A percentile compares a stretch with the other conserved stretches of the same genome.
phyloP scores from a whole-genome alignment of 495 filamentous ascomycete genomes.

The Viridothelium virens region DNA sequence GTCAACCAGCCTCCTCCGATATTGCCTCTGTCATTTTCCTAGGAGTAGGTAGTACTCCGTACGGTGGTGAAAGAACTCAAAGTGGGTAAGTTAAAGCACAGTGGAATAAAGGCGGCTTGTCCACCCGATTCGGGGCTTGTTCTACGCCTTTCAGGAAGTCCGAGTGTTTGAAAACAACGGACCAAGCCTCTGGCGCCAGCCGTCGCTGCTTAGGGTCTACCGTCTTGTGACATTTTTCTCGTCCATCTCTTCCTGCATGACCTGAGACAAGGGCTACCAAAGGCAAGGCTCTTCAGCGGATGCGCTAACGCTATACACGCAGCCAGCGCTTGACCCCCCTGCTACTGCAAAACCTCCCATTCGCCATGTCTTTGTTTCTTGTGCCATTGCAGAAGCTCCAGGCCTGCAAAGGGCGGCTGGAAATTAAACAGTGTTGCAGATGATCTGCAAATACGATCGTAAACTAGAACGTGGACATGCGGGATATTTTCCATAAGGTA shows the following conservation, averaged over 20 bases:
- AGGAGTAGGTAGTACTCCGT: background rate
- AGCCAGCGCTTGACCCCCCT: background rate
- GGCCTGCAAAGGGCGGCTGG: background rate
- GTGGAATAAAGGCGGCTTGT: constrained; percentile 1
- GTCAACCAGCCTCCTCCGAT: background rate
- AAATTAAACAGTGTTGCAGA: constrained; percentile 12
- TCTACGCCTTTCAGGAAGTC: background rate
- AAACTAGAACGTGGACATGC: background rate
- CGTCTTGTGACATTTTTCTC: background rate
- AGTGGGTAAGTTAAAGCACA: too few relatives aligned
- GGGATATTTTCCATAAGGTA: background rate
- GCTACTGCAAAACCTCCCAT: background rate
- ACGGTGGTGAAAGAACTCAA: background rate
- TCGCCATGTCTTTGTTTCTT: constrained; percentile 2
- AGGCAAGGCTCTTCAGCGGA: background rate
- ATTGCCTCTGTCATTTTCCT: background rate
- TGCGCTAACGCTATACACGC: constrained; percentile 2
- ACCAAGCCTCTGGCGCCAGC: background rate
- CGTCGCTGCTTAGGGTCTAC: background rate
- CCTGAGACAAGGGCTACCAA: constrained; percentile 1
- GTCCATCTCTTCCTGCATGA: background rate
- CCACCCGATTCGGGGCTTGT: background rate
- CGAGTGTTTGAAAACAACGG: constrained; percentile 11
- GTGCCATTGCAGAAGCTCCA: background rate
- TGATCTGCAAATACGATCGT: background rate